Percentiles rank a stretch among this genome's conserved stretches.
Conservation (phyloP, 768 basidiomycete species). For the Cystoderma amianthinum region DNA sequence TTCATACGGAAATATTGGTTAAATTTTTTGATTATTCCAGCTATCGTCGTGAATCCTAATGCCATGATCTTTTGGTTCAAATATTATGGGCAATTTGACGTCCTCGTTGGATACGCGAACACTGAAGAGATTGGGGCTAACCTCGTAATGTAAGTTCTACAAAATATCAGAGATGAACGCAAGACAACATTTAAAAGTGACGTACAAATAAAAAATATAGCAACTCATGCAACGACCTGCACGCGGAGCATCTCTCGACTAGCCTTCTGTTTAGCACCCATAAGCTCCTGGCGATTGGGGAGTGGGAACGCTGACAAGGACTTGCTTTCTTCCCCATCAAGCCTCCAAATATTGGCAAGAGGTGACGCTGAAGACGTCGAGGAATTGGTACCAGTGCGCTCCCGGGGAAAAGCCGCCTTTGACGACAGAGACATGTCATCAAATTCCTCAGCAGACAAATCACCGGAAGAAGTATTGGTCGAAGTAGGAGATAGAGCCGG, state of each 20-base stretch:
- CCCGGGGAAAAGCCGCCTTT: slow-evolving; percentile 17
- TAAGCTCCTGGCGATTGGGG: slow-evolving; percentile 29
- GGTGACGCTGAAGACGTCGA: slow-evolving; percentile 5
- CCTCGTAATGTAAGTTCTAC: background rate
- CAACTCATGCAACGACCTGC: slow-evolving; percentile 5
- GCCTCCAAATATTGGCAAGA: slow-evolving; percentile 53
- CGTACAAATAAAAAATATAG: background rate
- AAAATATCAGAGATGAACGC: background rate
- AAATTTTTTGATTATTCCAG: background rate
- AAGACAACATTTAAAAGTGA: background rate
- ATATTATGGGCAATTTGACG: background rate
- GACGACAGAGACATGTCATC: slow-evolving; percentile 25
- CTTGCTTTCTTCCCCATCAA: slow-evolving; percentile 67
- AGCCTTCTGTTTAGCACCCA: slow-evolving; percentile 28
- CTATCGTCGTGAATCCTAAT: background rate
- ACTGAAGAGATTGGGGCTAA: background rate
- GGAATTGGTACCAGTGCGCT: slow-evolving; percentile 17
- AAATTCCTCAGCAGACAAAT: slow-evolving; percentile 60
- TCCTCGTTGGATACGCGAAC: background rate
- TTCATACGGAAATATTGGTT: background rate
- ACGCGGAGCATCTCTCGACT: slow-evolving; percentile 26
- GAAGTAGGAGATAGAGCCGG: slow-evolving; percentile 51
- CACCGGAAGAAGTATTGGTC: slow-evolving; percentile 58
- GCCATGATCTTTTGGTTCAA: background rate
- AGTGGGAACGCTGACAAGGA: slow-evolving; percentile 43